Conservation (phyloP, 75 land plant species). For the Larix kaempferi region DNA sequence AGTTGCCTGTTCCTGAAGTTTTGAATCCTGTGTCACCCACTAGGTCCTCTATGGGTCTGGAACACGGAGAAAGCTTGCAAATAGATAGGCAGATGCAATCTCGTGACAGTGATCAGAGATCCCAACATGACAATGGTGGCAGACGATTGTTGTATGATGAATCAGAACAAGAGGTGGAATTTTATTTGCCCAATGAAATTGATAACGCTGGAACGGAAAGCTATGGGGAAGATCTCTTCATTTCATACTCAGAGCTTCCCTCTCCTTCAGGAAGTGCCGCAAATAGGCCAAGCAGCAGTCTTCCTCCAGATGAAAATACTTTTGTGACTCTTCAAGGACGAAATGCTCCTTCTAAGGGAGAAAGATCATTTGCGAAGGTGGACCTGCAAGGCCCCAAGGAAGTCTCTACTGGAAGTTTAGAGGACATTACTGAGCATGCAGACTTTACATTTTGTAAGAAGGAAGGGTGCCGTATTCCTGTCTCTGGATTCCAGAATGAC, state of each 20-base stretch:
- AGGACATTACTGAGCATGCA: background rate
- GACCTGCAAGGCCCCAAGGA: background rate
- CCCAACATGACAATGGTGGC: background rate
- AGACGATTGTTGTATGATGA: background rate
- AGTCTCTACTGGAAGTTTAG: background rate
- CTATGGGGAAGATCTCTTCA: background rate
- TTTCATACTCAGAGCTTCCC: background rate
- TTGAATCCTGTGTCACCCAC: too few relatives aligned
- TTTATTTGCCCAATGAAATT: background rate
- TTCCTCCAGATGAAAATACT: background rate
- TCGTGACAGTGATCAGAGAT: too few relatives aligned
- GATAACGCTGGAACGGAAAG: background rate
- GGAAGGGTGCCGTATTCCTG: background rate
- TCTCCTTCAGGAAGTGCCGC: background rate
- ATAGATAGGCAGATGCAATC: too few relatives aligned
- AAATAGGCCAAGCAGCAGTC: background rate
- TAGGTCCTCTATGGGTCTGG: too few relatives aligned
- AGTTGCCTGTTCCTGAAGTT: too few relatives aligned
- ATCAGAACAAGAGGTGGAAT: background rate
- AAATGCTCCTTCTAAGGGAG: background rate
- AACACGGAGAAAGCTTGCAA: too few relatives aligned
- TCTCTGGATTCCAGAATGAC: background rate
- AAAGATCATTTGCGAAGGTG: background rate
- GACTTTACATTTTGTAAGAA: background rate
- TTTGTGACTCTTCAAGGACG: background rate